A percentile compares a stretch with the other conserved stretches of the same genome.
Conservation (phyloP, 2,329 filamentous ascomycete species). For the Neofusicoccum kwambonambiense region DNA sequence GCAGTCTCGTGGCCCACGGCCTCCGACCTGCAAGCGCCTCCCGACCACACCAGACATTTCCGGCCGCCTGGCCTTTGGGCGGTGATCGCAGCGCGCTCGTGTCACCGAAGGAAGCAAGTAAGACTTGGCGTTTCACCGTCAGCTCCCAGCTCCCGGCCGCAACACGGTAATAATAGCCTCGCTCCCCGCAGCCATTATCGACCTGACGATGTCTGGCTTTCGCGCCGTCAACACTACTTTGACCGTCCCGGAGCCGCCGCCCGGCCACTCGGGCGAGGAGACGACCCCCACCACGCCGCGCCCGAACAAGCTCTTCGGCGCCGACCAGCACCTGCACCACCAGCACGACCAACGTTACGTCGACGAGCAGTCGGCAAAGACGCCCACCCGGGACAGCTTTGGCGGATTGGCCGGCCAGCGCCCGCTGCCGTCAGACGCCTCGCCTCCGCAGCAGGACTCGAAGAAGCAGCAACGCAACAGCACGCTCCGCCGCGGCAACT, state of each 20-base stretch:
- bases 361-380: conserved; percentile 50
- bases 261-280: conserved; percentile 51
- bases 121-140: conserved; percentile 21
- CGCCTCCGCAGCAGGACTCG: conserved; percentile 57
- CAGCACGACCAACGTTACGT: conserved; percentile 31
- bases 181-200: conserved; percentile 13
- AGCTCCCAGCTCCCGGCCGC: conserved; percentile 18
- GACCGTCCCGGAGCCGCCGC: conserved; percentile 40
- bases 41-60: conserved; percentile 16
- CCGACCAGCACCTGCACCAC: conserved; percentile 34
- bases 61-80: conserved; percentile 18
- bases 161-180: conserved; percentile 18
- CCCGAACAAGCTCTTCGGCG: conserved; percentile 42
- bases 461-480: conserved; percentile 14
- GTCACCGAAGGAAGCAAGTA: conserved; percentile 19
- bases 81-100: conserved; percentile 18
- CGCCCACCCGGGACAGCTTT: conserved; percentile 61
- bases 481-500: conserved; percentile 13
- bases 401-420: conserved; percentile 47
- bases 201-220: conserved; percentile 54
- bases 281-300: conserved; percentile 58
- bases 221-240: conserved; percentile 60
- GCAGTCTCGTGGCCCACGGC: conserved; percentile 8
- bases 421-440: conserved; percentile 43
- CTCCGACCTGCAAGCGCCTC: conserved; percentile 5